Evolutionary conservation across 2,329 filamentous ascomycete genomes (phyloP).

Genomic region (Diaporthe sp.): DNA sequence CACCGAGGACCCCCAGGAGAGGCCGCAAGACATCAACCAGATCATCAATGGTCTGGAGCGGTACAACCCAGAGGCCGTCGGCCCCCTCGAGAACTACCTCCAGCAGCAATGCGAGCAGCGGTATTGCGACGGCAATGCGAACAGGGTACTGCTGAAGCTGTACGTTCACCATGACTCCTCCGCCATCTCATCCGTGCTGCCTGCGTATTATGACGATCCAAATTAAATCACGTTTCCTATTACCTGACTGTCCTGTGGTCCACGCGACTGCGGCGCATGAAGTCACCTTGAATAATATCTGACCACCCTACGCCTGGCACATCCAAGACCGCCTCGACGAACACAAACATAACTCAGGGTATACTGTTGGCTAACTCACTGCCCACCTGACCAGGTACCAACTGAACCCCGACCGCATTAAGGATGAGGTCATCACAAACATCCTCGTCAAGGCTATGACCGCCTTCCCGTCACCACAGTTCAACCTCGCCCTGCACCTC

Average conservation of each 20-base stretch:
- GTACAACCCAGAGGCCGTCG: constrained; percentile 98
- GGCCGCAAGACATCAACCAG: constrained; percentile 90
- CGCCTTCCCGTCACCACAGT: constrained; percentile 96
- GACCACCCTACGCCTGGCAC: constrained; percentile 55
- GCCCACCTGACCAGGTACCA: constrained; percentile 79
- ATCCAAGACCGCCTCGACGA: background rate
- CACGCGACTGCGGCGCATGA: constrained; percentile 74
- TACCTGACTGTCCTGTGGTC: constrained; percentile 80
- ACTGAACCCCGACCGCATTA: constrained; percentile 98
- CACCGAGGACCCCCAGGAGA: constrained; percentile 89
- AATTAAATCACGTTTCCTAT: constrained; percentile 93
- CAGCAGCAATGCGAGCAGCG: constrained; percentile 94
- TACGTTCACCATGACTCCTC: constrained; percentile 67
- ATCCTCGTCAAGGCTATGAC: constrained; percentile 98
- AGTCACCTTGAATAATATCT: constrained; percentile 84
- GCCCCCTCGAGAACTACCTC: constrained; percentile 94
- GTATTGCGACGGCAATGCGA: constrained; percentile 96
- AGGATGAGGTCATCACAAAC: constrained; percentile 98
- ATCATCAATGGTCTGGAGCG: constrained; percentile 98
- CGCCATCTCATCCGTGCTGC: constrained; percentile 38
- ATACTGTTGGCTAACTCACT: constrained; percentile 39
- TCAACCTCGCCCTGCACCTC: constrained; percentile 93
- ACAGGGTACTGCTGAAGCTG: constrained; percentile 96
- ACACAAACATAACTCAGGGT: background rate
- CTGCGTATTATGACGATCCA: constrained; percentile 75